Percentiles rank a stretch among this genome's conserved stretches.
phyloP scores from a whole-genome alignment of 768 basidiomycete genomes.

The Mrakia hoshinonis region DNA sequence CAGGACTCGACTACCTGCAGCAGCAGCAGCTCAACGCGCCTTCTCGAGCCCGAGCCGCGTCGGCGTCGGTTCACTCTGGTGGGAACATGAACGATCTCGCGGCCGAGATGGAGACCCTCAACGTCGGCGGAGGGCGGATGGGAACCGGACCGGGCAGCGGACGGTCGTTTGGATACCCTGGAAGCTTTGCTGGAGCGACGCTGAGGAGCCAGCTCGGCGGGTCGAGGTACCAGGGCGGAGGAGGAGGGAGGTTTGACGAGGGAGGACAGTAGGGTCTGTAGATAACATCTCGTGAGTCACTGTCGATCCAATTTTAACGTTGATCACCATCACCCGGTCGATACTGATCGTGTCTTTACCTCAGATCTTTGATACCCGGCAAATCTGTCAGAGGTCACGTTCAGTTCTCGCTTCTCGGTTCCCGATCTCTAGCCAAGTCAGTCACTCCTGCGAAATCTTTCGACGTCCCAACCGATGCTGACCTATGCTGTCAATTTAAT shows the following conservation, averaged over 20 bases:
- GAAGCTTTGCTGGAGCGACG: constrained; percentile 14
- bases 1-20: constrained; percentile 23
- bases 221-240: not conserved
- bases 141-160: constrained; percentile 12
- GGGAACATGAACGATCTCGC: constrained; percentile 20
- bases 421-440: too few species aligned
- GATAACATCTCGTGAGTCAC: not conserved
- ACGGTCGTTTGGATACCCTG: constrained; percentile 20
- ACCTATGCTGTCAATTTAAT: too few species aligned
- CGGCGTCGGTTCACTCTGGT: constrained; percentile 20
- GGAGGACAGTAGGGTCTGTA: not conserved
- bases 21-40: constrained; percentile 23
- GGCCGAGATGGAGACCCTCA: constrained; percentile 17
- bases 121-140: constrained; percentile 8
- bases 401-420: too few species aligned
- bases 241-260: constrained; percentile 2
- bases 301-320: not conserved
- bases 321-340: too few species aligned
- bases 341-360: too few species aligned
- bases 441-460: too few species aligned
- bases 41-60: constrained; percentile 16
- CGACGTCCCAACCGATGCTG: too few species aligned
- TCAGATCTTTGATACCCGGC: too few species aligned
- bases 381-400: too few species aligned
- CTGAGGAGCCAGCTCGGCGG: not conserved